Evolutionary conservation across 805 yeast genomes (phyloP).

Genomic region (Pichia thaimueangensis): DNA sequence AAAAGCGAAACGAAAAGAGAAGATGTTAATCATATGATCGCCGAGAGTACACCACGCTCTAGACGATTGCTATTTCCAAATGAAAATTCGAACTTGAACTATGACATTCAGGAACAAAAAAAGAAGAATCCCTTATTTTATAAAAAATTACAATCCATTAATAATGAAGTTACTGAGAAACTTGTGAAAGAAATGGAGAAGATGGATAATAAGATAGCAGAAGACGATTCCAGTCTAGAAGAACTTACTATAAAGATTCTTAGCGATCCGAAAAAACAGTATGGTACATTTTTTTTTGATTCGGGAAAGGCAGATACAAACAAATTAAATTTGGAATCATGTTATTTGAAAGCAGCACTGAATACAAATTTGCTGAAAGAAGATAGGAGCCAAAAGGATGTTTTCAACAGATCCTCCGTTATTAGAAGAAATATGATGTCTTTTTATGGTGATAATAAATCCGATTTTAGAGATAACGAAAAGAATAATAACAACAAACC

Average conservation of each 20-base stretch:
- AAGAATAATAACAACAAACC: conserved; percentile 6
- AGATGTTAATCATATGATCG: conserved; percentile 5
- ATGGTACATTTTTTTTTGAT: conserved; percentile 25
- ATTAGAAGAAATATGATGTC: conserved; percentile 1
- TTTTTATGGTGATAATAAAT: background rate
- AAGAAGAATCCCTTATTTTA: conserved; percentile 5
- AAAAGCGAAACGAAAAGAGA: background rate
- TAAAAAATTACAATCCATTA: conserved; percentile 1
- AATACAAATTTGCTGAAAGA: conserved; percentile 2
- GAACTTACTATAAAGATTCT: background rate
- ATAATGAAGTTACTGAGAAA: background rate
- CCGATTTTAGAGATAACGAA: background rate
- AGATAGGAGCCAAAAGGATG: conserved; percentile 6
- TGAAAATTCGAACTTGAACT: background rate
- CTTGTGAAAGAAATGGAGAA: background rate
- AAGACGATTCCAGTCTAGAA: too few species aligned
- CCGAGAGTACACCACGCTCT: conserved; percentile 8
- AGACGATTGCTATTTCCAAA: background rate
- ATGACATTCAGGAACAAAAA: background rate
- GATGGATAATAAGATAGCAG: background rate
- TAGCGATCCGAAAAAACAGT: conserved; percentile 12
- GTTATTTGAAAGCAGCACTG: conserved; percentile 16
- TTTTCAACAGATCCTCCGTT: background rate
- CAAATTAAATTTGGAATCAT: conserved; percentile 14
- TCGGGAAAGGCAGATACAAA: background rate